A percentile compares a stretch with the other conserved stretches of the same genome.
phyloP scores from a whole-genome alignment of 768 basidiomycete genomes.

The Lentinus tigrinus region DNA sequence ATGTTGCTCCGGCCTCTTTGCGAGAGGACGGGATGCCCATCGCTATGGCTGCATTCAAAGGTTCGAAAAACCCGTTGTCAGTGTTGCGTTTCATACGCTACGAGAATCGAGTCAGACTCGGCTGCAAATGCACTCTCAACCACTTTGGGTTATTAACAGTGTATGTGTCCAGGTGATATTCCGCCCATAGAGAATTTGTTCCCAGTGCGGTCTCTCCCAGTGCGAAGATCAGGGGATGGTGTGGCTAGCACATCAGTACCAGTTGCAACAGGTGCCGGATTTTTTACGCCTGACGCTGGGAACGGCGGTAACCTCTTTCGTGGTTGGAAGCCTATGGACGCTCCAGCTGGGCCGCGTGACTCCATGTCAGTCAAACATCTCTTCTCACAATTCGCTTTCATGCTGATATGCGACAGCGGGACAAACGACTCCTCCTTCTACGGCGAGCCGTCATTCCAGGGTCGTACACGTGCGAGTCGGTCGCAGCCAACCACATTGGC shows the following conservation, averaged over 20 bases:
- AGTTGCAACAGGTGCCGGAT: constrained; percentile 62
- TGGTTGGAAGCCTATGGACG: constrained; percentile 56
- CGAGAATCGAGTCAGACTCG: no score
- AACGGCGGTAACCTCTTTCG: constrained; percentile 57
- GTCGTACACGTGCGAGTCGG: constrained; percentile 28
- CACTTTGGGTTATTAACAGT: constrained; percentile 1
- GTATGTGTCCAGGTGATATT: constrained; percentile 50
- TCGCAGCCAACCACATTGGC: constrained; percentile 31
- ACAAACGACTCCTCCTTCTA: constrained; percentile 56
- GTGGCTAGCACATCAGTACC: constrained; percentile 43
- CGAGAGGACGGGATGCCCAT: no score
- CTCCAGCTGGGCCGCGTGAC: constrained; percentile 53
- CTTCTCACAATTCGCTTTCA: background rate
- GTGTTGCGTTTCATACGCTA: no score
- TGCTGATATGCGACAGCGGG: constrained; percentile 35
- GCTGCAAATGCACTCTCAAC: background rate
- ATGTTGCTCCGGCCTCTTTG: no score
- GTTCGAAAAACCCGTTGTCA: no score
- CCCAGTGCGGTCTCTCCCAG: constrained; percentile 58
- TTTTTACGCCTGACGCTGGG: constrained; percentile 73
- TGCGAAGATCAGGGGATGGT: constrained; percentile 51
- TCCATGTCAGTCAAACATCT: constrained; percentile 47
- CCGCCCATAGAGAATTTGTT: constrained; percentile 74
- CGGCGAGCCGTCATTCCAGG: constrained; percentile 59
- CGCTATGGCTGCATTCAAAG: no score